A percentile compares a stretch with the other conserved stretches of the same genome.
Evolutionary conservation across 2,329 filamentous ascomycete species (phyloP).

Genomic region (Xylariaceae sp.): DNA sequence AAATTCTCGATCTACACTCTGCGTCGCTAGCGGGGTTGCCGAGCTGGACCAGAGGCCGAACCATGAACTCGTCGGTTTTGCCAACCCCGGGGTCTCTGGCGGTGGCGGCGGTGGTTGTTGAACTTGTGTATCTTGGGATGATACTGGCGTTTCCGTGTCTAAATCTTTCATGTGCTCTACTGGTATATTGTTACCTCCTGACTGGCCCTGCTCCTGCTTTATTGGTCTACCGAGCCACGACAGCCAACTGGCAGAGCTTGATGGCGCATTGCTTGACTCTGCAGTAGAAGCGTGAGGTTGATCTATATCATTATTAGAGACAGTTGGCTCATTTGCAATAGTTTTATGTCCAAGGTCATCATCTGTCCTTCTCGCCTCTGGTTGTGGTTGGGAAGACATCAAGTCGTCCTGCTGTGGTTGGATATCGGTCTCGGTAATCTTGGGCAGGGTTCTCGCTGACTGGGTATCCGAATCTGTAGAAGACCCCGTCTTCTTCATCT

Average conservation of each 20-base stretch:
- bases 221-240: conserved; percentile 55
- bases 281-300: conserved; percentile 18
- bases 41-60: conserved; percentile 44
- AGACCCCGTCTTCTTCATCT: conserved; percentile 48
- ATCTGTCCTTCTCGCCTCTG: conserved; percentile 13
- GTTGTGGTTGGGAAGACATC: conserved; percentile 25
- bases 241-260: conserved; percentile 57
- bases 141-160: conserved; percentile 28
- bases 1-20: conserved; percentile 17
- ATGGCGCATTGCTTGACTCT: conserved; percentile 25
- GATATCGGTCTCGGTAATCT: conserved; percentile 38
- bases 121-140: conserved; percentile 23
- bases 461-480: conserved; percentile 41
- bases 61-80: conserved; percentile 41
- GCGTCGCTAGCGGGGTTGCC: conserved; percentile 20
- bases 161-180: conserved; percentile 27
- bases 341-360: conserved; percentile 8
- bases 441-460: conserved; percentile 40
- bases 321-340: neutral
- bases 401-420: conserved; percentile 38
- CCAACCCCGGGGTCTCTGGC: conserved; percentile 29
- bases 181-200: conserved; percentile 20
- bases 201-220: conserved; percentile 17
- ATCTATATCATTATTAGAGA: neutral
- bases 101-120: conserved; percentile 22